Base-by-base conservation (phyloP, 139 green algal genomes). In the Micractinium sp. region DNA sequence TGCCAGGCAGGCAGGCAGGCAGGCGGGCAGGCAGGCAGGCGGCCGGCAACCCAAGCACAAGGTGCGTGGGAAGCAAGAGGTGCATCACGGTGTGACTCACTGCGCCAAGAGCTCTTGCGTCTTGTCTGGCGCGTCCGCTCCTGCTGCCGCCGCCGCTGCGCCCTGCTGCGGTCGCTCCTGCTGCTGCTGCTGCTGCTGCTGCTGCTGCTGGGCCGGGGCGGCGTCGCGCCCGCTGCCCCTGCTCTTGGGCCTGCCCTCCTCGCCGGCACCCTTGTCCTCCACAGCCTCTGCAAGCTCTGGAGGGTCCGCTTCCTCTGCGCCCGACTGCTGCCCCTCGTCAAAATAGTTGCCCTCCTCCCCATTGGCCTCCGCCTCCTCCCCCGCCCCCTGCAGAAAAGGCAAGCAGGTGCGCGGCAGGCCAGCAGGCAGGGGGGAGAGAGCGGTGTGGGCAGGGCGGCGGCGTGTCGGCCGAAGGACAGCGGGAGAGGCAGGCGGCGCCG, bases 171-270 rank as follows among this genome's bases (percentile, higher is more conserved):
- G 16, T 38, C 20, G 36, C 76, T 60, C 19, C 76, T 18, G 73
- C 31, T 39, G 73, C 73, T 78, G 73, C 73, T 78, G 73, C 75
- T 82, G 73, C 73, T 78, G 73, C 75, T 82, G 76, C 76, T 33
- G 76, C 76, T 82, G 76, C 76, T 60, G 76, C 76, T 82, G 36
- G 76, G 81, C 81, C 39, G 56, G 25, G 35, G 47, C 14, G 13
- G 39, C 41, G 39, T 47, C 61, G 31, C 38, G n/a, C 67, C 14
- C 9, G 67, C 67, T 41, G 33, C 66, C n/a, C 36, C 38, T 14
- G 56, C 35, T 31, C 20, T 31, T 75, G 29, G 25, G 67, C 67
- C 67, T 18, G 20, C 71, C 71, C 31, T 77, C 71, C 47, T 56
- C 47, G 7, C 47, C 47, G 5, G 47, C 27, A 0, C 31, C 31